Conservation (phyloP, 1,139 yeast species). For the Protomyces inundatus region DNA sequence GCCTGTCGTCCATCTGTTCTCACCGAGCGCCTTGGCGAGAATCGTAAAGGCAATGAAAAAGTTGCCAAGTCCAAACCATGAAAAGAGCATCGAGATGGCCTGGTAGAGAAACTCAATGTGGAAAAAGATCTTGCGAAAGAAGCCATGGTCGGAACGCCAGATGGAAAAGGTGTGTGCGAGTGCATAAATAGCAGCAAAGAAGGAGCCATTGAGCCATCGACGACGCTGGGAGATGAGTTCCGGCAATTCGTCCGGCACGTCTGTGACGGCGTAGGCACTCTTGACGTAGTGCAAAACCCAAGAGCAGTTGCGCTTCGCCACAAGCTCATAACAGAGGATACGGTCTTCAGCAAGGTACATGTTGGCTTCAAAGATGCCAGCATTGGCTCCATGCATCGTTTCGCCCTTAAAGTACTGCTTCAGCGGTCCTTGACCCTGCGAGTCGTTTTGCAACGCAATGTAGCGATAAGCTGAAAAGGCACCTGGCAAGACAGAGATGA, state of each 20-base stretch:
- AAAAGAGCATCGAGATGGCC: slow-evolving; percentile 56
- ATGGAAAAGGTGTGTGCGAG: slow-evolving; percentile 64
- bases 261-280: slow-evolving; percentile 74
- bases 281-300: slow-evolving; percentile 69
- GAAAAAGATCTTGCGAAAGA: slow-evolving; percentile 55
- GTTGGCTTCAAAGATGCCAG: slow-evolving; percentile 72
- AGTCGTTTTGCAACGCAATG: slow-evolving; percentile 59
- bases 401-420: slow-evolving; percentile 79
- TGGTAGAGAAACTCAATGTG: slow-evolving; percentile 71
- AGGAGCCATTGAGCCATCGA: slow-evolving; percentile 81
- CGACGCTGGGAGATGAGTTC: slow-evolving; percentile 74
- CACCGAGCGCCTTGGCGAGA: slow-evolving; percentile 24
- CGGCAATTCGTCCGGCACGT: slow-evolving; percentile 68
- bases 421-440: slow-evolving; percentile 63
- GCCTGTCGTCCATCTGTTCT: slow-evolving; percentile 28
- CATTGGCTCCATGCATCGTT: slow-evolving; percentile 52
- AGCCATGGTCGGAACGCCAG: slow-evolving; percentile 64
- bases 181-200: slow-evolving; percentile 75
- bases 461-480: slow-evolving; percentile 82
- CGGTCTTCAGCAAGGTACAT: slow-evolving; percentile 86
- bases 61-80: slow-evolving; percentile 76
- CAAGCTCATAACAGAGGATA: slow-evolving; percentile 73
- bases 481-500: slow-evolving; percentile 76
- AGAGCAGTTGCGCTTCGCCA: slow-evolving; percentile 58
- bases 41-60: slow-evolving; percentile 66